Evolutionary conservation across 2,329 filamentous ascomycete genomes (phyloP), one percentile per base, ranked within the genome.

Genomic region (Chaetomium sp.): DNA sequence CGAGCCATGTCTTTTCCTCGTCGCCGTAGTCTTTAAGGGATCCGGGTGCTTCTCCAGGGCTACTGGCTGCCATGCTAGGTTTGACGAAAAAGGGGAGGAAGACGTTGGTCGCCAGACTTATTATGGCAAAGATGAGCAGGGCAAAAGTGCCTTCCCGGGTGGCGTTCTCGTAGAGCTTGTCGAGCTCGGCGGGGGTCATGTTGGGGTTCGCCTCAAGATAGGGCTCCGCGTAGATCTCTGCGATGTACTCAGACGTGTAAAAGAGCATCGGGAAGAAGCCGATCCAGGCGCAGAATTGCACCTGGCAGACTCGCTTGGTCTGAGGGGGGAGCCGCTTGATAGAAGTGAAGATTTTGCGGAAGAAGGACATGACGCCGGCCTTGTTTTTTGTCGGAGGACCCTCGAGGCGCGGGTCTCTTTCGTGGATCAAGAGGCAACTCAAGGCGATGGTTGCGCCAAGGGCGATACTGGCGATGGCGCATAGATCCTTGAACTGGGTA

Each of bases 181-280:
- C 89, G 65, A 97, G 87, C 71, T 97, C 88, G 19, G 85, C 82
- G 0, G 89, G 84, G 0, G 88, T 85, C 82, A 97, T 89, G 74
- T 94, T 79, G 0, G 92, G 93, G 70, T 97, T 90, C 59, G 85
- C 80, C 69, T 87, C 83, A 59, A 97, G 88, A 70, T 85, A 90
- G 0, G 92, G 92, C 74, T 97, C 90, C 21, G 92, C 90, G 72
- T 97, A 97, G 63, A 98, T 91, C 74, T 97, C 92, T 67, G 91
- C 93, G 70, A 97, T 90, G 76, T 95, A 98, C 21, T 92, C 96
- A 1, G 93, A 96, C 5, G 92, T 92, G 80, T 98, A 98, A 79
- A 96, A 97, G 2, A 98, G 83, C 76, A 97, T 93, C 0, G 93
- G 93, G 72, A 97, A 98, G 87, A 94, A 97, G 60, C 92, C 94